phyloP scores from a whole-genome alignment of 768 basidiomycete genomes.

The Hypsizygus marmoreus region DNA sequence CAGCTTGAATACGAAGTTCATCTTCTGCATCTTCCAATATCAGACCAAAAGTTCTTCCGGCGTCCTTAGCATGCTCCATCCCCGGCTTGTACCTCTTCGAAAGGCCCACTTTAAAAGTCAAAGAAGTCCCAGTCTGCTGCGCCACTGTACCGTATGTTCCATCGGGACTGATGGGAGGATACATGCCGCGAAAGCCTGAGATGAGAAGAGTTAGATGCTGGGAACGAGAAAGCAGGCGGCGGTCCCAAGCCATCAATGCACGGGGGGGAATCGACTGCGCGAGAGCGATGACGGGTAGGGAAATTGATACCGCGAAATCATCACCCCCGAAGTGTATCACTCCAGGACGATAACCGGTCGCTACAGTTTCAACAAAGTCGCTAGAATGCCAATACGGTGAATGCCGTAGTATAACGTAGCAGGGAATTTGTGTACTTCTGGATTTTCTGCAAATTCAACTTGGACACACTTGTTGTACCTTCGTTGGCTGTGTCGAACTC shows the following conservation, averaged over 20 bases:
- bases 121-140: constrained; percentile 30
- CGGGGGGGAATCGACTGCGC: constrained; percentile 57
- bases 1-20: constrained; percentile 34
- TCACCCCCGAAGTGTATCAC: constrained; percentile 50
- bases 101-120: constrained; percentile 66
- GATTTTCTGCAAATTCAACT: constrained; percentile 26
- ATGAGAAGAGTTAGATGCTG: constrained; percentile 69
- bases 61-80: constrained; percentile 46
- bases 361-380: constrained; percentile 63
- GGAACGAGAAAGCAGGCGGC: constrained; percentile 54
- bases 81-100: constrained; percentile 62
- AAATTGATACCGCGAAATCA: constrained; percentile 57
- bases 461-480: constrained; percentile 15
- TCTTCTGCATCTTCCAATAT: constrained; percentile 46
- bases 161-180: constrained; percentile 51
- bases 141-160: constrained; percentile 41
- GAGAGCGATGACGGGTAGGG: constrained; percentile 54
- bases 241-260: constrained; percentile 76
- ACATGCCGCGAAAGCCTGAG: constrained; percentile 51
- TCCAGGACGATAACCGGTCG: constrained; percentile 60
- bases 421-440: constrained; percentile 29
- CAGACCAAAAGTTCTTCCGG: constrained; percentile 51
- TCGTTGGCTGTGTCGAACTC: constrained; percentile 22
- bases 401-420: not conserved
- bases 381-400: constrained; percentile 30